phyloP scores from a whole-genome alignment of 2,329 filamentous ascomycete genomes.

The Pleomassaria siparia region DNA sequence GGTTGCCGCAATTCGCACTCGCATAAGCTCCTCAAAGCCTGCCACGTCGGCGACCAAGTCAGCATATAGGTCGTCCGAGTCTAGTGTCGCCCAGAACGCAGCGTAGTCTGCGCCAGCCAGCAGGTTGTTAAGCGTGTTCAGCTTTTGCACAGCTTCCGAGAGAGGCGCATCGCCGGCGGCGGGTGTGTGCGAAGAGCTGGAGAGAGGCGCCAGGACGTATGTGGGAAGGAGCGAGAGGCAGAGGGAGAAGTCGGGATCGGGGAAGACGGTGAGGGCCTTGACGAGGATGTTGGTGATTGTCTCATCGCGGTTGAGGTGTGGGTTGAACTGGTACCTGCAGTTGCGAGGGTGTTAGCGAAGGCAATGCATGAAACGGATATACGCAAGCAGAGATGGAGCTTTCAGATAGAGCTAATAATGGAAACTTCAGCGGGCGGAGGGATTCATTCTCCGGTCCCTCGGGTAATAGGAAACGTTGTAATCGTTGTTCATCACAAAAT shows the following conservation, averaged over 20 bases:
- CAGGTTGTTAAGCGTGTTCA: slow-evolving; percentile 79
- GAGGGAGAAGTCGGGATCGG: slow-evolving; percentile 91
- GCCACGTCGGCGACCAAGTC: slow-evolving; percentile 92
- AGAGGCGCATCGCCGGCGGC: slow-evolving; percentile 67
- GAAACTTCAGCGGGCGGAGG: slow-evolving; percentile 66
- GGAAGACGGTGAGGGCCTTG: slow-evolving; percentile 97
- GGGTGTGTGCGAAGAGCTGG: slow-evolving; percentile 51
- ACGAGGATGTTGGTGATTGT: slow-evolving; percentile 98
- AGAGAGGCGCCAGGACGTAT: slow-evolving; percentile 67
- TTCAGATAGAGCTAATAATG: slow-evolving; percentile 77
- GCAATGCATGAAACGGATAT: slow-evolving; percentile 4
- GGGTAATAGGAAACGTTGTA: slow-evolving; percentile 99
- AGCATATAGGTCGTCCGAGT: slow-evolving; percentile 92
- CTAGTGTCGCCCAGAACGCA: slow-evolving; percentile 88
- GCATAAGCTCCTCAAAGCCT: slow-evolving; percentile 93
- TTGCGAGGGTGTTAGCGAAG: slow-evolving; percentile 4
- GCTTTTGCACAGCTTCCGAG: slow-evolving; percentile 87
- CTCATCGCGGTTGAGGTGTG: slow-evolving; percentile 94
- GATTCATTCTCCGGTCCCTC: slow-evolving; percentile 65
- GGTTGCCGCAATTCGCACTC: slow-evolving; percentile 84
- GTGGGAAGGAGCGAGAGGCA: slow-evolving; percentile 91
- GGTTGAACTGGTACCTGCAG: slow-evolving; percentile 96
- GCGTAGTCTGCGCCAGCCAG: slow-evolving; percentile 90
- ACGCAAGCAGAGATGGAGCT: slow-evolving; percentile 3
- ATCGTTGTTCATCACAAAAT: slow-evolving; percentile 70